Evolutionary conservation across 163 green algal species (phyloP).

Genomic region (Trebouxiophyceae sp.): DNA sequence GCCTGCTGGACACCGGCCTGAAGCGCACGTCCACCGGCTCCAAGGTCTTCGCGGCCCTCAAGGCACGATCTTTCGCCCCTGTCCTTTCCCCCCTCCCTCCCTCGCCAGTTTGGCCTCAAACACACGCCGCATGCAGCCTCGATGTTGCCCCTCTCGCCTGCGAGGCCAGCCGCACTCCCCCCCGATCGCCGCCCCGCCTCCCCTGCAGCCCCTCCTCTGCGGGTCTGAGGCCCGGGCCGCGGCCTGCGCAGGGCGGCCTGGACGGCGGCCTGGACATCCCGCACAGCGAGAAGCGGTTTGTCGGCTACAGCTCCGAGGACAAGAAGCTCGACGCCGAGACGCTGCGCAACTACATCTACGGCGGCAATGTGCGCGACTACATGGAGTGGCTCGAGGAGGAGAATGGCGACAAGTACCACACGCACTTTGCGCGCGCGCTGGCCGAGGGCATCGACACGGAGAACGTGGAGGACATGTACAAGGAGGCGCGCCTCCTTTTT

Average conservation of each 20-base stretch:
- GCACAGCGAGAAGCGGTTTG: conserved; percentile 98
- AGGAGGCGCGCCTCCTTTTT: conserved; percentile 9
- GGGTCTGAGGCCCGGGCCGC: too few relatives aligned
- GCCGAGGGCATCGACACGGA: conserved; percentile 78
- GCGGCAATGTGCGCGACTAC: conserved; percentile 89
- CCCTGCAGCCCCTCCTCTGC: too few relatives aligned
- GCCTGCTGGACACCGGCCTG: conserved; percentile 87
- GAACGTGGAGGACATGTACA: conserved; percentile 88
- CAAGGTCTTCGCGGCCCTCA: conserved; percentile 75
- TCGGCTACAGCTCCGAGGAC: conserved; percentile 80
- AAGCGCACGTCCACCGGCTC: conserved; percentile 94
- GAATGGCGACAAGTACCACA: conserved; percentile 90
- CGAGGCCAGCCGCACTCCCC: too few relatives aligned
- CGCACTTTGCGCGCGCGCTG: conserved; percentile 88
- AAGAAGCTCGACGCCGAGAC: conserved; percentile 91
- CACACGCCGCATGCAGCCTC: neutral
- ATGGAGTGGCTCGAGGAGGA: conserved; percentile 96
- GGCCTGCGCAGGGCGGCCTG: conserved; percentile 88
- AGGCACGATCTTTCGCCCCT: conserved; percentile 40
- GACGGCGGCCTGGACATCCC: conserved; percentile 97
- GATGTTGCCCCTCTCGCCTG: neutral
- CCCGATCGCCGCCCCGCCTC: too few relatives aligned
- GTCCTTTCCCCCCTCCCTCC: neutral
- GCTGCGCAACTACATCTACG: conserved; percentile 95
- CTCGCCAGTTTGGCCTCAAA: neutral